Evolutionary conservation across 139 green algal species (phyloP).

Genomic region (Nannochloris sp.): DNA sequence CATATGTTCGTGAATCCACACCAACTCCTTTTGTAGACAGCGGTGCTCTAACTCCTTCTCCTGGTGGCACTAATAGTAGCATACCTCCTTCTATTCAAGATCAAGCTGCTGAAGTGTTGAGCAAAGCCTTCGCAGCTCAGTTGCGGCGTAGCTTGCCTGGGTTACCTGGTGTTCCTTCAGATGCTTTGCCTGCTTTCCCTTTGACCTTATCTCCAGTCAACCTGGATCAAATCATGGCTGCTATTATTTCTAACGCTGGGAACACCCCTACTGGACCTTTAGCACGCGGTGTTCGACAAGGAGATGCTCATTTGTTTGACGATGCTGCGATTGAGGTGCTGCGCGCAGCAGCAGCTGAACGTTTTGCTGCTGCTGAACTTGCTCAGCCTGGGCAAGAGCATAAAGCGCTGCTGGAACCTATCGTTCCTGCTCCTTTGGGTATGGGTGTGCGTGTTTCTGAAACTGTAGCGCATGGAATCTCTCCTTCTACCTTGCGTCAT

Average conservation of each 20-base stretch:
- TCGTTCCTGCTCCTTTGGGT: conserved; percentile 16
- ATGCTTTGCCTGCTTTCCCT: no score
- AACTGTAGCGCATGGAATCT: conserved; percentile 1
- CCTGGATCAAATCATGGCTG: conserved; percentile 8
- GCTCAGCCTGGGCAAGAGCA: neutral
- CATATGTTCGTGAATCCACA: no score
- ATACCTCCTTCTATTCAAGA: no score
- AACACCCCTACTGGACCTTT: conserved; percentile 22
- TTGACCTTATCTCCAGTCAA: no score
- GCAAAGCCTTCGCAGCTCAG: no score
- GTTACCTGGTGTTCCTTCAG: no score
- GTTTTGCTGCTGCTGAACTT: neutral
- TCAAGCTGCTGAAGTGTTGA: no score
- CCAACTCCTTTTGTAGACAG: no score
- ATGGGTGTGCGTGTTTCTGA: conserved; percentile 9
- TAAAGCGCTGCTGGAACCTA: conserved; percentile 9
- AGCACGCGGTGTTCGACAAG: conserved; percentile 7
- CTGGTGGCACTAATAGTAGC: no score
- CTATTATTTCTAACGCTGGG: conserved; percentile 17
- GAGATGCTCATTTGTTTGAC: neutral
- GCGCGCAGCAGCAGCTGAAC: neutral
- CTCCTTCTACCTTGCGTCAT: neutral
- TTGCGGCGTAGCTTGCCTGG: no score
- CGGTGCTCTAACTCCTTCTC: no score
- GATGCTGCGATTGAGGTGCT: neutral